Evolutionary conservation across 192 early-diverging fungal species (phyloP), one percentile per base, ranked within the genome.

Genomic region (Coemansia biformis): DNA sequence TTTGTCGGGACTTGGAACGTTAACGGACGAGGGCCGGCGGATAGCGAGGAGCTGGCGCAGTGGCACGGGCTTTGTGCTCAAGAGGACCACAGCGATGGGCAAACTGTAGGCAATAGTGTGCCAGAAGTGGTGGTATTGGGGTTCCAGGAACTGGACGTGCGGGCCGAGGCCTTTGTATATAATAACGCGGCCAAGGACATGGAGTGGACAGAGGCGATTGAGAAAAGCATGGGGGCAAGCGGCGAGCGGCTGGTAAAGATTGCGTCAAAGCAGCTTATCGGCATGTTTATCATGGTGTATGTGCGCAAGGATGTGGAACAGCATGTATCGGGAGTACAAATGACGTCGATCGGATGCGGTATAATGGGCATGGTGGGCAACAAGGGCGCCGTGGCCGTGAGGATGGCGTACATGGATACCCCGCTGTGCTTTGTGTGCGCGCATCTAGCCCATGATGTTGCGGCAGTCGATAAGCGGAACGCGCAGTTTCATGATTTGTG

Each of bases 1-100:
- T 90, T 93, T 63, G 76, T 84, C 1, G 91, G 91, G 2, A 90
- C 92, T 1, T 97, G 88, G 85, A 97, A 97, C 59, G 89, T 93
- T 19, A 90, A 92, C 57, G 91, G 88, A 8, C 75, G 77, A 19
- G 49, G 68, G 14, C 79, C 86, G 7, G 63, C 82, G 1, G 67
- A 28, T 12, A 18, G 31, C 10, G 4, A 81, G 15, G 63, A 71
- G 9, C 48, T 94, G 19, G 42, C 65, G 5, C 49, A 74, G 9
- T 94, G 89, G 90, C 58, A 93, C 7, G 54, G 64, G 31, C n/a
- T n/a, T 71, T 66, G 33, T 54, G 59, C 9, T 36, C 59, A 16
- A 48, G 63, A 8, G 63, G 48, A 6, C 67, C 66, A 6, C 19
- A 10, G 53, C 30, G 36, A 29, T 42, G 12, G 42, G 33, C n/a